Conservation (phyloP, 2,329 filamentous ascomycete species). For the Grosmannia huntii region DNA sequence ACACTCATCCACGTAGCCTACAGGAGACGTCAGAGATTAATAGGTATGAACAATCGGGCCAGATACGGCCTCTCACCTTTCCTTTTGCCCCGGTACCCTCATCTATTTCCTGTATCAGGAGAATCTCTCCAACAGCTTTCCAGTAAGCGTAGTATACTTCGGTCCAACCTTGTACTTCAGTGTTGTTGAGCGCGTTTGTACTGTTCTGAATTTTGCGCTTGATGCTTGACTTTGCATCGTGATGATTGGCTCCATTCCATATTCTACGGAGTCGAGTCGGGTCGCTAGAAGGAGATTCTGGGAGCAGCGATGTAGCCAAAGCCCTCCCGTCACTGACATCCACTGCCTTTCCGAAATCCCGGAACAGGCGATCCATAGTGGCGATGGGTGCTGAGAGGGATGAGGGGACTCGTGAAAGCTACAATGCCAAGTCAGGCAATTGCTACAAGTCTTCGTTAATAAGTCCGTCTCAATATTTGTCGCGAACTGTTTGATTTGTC, state of each 20-base stretch:
- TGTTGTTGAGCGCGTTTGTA: conserved; percentile 41
- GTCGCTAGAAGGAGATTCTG: conserved; percentile 49
- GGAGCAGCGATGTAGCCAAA: conserved; percentile 63
- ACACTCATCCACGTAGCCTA: conserved; percentile 63
- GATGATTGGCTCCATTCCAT: conserved; percentile 55
- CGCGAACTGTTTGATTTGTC: not conserved
- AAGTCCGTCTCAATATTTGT: not conserved
- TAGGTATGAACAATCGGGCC: not conserved
- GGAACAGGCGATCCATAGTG: conserved; percentile 60
- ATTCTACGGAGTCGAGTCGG: conserved; percentile 57
- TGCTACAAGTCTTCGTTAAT: not conserved
- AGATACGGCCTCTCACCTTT: conserved; percentile 18
- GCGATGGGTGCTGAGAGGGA: not conserved
- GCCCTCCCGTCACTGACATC: conserved; percentile 52
- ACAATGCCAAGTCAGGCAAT: not conserved
- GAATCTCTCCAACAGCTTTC: conserved; percentile 64
- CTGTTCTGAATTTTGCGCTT: conserved; percentile 57
- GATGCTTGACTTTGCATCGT: conserved; percentile 55
- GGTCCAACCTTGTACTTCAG: conserved; percentile 69
- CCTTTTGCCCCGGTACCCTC: conserved; percentile 22
- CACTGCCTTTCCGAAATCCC: conserved; percentile 60
- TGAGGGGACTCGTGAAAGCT: not conserved
- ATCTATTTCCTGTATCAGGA: conserved; percentile 44
- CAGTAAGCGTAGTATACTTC: conserved; percentile 78
- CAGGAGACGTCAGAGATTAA: not conserved